These are phyloP conservation scores for Cornus florida DNA, from an alignment of 148 eudicot species.

Conservation along the genomic window DNA sequence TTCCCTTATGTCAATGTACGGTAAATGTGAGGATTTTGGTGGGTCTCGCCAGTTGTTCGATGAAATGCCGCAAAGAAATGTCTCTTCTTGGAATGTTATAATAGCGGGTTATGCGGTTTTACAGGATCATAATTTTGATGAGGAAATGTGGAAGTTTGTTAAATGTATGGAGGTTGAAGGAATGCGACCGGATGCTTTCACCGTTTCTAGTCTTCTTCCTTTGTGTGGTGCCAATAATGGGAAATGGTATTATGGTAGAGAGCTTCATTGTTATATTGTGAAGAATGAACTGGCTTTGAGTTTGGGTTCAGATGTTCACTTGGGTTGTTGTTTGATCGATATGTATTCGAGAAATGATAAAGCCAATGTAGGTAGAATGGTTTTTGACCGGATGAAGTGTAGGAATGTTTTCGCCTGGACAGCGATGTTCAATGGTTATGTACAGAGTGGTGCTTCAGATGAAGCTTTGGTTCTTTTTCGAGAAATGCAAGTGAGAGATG, in stretches of 20 bases:
- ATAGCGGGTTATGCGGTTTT: conserved; percentile 17
- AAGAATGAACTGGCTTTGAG: conserved; percentile 22
- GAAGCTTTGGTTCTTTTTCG: conserved; percentile 34
- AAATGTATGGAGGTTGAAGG: conserved; percentile 31
- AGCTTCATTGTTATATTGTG: conserved; percentile 40
- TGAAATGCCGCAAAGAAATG: conserved; percentile 43
- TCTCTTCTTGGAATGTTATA: conserved; percentile 41
- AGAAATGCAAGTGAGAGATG: conserved; percentile 33
- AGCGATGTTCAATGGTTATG: conserved; percentile 43
- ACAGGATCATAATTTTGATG: not conserved
- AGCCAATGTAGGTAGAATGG: conserved; percentile 25
- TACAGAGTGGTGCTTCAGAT: conserved; percentile 25
- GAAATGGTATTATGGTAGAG: conserved; percentile 27
- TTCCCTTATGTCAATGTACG: conserved; percentile 36
- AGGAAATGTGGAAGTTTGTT: conserved; percentile 20
- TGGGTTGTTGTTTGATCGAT: conserved; percentile 50
- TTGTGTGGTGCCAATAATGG: conserved; percentile 22
- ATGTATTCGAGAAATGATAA: conserved; percentile 40
- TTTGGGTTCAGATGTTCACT: conserved; percentile 27
- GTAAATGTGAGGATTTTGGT: conserved; percentile 23
- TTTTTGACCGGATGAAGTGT: conserved; percentile 33
- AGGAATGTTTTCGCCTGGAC: conserved; percentile 47
- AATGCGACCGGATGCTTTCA: conserved; percentile 32
- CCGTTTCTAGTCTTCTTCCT: conserved; percentile 39
- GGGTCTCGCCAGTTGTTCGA: conserved; percentile 36